phyloP scores from a whole-genome alignment of 768 basidiomycete genomes.

The Kwoniella dendrophila region DNA sequence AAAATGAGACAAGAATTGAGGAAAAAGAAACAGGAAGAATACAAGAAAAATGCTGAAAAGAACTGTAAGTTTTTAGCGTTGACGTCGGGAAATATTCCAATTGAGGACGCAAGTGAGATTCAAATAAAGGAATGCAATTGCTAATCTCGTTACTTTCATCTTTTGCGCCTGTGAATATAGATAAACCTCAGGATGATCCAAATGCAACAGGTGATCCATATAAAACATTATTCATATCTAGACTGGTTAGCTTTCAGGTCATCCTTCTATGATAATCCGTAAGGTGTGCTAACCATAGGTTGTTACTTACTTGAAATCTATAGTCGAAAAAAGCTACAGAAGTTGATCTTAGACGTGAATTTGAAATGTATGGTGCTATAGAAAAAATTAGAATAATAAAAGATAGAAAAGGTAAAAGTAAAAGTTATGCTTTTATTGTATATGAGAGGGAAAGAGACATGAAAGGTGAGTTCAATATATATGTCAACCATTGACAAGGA shows the following conservation, averaged over 20 bases:
- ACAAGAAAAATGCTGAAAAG: constrained; percentile 58
- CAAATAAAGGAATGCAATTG: constrained; percentile 16
- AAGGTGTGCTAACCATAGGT: constrained; percentile 2
- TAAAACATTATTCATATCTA: constrained; percentile 95
- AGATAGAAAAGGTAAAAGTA: constrained; percentile 81
- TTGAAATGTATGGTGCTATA: constrained; percentile 91
- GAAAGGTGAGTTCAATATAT: constrained; percentile 70
- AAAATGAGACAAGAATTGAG: constrained; percentile 52
- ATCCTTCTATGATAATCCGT: not conserved
- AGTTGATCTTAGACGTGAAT: constrained; percentile 87
- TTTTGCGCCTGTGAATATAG: constrained; percentile 58
- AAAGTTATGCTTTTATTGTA: constrained; percentile 95
- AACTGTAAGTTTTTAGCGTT: constrained; percentile 65
- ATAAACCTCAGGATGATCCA: constrained; percentile 87
- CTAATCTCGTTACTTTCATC: not conserved
- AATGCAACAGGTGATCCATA: constrained; percentile 95
- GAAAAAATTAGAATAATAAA: constrained; percentile 91
- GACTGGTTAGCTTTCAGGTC: constrained; percentile 69
- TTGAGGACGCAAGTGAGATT: too few species aligned
- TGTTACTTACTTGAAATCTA: not conserved
- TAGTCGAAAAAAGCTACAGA: constrained; percentile 92
- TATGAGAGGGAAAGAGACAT: constrained; percentile 98
- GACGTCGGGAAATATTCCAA: not conserved
- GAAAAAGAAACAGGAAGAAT: constrained; percentile 54
- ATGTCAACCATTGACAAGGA: constrained; percentile 19